Conservation (phyloP, 176 grass and related monocot species). For the Zoysia pacifica region DNA sequence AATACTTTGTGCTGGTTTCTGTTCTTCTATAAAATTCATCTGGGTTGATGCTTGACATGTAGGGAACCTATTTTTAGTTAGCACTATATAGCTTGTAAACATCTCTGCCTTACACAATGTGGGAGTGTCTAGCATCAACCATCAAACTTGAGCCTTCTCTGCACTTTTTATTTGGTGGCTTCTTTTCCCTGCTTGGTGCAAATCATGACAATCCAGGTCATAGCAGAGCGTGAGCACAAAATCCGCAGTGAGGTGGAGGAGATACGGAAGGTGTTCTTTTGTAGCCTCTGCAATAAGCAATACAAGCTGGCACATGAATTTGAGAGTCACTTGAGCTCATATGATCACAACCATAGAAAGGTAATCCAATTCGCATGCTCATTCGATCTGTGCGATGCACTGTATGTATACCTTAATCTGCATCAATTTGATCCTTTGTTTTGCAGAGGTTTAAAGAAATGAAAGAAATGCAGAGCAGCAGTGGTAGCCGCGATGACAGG, state of each 20-base stretch:
- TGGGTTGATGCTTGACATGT: conserved; percentile 56
- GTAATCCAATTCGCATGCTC: conserved; percentile 40
- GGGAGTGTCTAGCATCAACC: conserved; percentile 48
- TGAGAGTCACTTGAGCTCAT: conserved; percentile 93
- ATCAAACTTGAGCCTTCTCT: conserved; percentile 51
- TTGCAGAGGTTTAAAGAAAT: conserved; percentile 88
- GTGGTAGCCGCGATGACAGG: conserved; percentile 74
- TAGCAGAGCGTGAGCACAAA: conserved; percentile 97
- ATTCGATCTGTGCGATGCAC: not conserved
- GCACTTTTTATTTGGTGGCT: conserved; percentile 90
- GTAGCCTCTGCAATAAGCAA: conserved; percentile 89
- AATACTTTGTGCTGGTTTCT: conserved; percentile 16
- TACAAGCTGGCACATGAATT: conserved; percentile 97
- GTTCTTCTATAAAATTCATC: conserved; percentile 26
- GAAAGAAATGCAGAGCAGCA: conserved; percentile 89
- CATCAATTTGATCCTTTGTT: not conserved
- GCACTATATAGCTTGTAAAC: conserved; percentile 9
- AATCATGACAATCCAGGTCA: conserved; percentile 99
- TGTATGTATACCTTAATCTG: not conserved
- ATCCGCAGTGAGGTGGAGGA: conserved; percentile 94
- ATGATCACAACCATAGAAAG: conserved; percentile 98
- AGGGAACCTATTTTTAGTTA: conserved; percentile 42
- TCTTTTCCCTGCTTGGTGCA: conserved; percentile 81
- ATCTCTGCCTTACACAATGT: conserved; percentile 22
- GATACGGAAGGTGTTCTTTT: conserved; percentile 97